phyloP scores from a whole-genome alignment of 768 basidiomycete genomes.

The Russula olivacea region DNA sequence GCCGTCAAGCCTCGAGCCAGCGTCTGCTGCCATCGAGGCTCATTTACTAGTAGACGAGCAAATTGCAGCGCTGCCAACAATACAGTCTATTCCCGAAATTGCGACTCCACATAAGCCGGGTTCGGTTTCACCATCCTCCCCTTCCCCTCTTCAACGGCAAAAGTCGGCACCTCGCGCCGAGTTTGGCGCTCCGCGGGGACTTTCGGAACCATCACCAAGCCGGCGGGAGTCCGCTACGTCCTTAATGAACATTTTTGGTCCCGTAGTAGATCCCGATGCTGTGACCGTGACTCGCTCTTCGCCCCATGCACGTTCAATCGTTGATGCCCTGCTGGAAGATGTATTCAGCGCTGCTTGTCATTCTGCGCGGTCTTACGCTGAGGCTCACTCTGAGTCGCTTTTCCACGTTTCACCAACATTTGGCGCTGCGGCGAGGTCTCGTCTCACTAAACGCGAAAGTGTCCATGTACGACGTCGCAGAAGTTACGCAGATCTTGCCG shows the following conservation, averaged over 20 bases:
- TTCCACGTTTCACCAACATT: constrained; percentile 58
- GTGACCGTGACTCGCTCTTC: constrained; percentile 65
- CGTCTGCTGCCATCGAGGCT: constrained; percentile 18
- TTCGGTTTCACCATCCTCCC: constrained; percentile 4
- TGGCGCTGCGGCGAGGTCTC: constrained; percentile 48
- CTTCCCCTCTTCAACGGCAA: constrained; percentile 4
- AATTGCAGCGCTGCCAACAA: constrained; percentile 29
- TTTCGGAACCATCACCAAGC: constrained; percentile 17
- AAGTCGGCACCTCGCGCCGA: constrained; percentile 14
- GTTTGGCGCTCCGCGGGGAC: neutral
- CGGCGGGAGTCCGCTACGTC: constrained; percentile 62
- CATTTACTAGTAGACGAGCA: constrained; percentile 13
- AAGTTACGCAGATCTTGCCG: constrained; percentile 34
- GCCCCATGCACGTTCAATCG: constrained; percentile 54
- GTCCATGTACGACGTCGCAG: constrained; percentile 58
- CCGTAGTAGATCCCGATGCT: constrained; percentile 46
- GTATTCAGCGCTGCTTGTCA: constrained; percentile 72
- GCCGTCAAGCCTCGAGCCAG: constrained; percentile 50
- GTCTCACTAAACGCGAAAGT: constrained; percentile 63
- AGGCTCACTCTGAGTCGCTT: constrained; percentile 55
- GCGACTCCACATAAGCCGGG: constrained; percentile 20
- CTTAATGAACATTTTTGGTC: constrained; percentile 53
- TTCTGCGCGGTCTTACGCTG: constrained; percentile 60
- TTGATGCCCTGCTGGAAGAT: constrained; percentile 75
- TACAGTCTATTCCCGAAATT: constrained; percentile 32